A percentile compares a stretch with the other conserved stretches of the same genome.
Conservation (phyloP, 1,284 basidiomycete genomes). For the Papiliotrema terrestris region DNA sequence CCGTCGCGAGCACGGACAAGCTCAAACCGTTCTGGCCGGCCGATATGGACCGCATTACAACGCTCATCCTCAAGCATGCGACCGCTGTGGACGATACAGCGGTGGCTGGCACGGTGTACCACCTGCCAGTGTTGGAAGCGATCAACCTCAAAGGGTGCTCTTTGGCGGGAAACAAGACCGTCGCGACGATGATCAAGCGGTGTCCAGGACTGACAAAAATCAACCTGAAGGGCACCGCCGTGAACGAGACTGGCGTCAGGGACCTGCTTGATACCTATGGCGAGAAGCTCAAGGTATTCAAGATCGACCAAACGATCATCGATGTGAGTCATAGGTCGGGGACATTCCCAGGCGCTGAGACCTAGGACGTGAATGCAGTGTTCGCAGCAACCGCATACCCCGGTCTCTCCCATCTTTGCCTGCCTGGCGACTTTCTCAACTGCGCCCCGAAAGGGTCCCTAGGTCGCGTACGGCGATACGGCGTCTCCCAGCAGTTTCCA, state of each 20-base stretch:
- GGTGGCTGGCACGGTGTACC: constrained; percentile 21
- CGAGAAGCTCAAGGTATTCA: constrained; percentile 21
- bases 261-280: constrained; percentile 21
- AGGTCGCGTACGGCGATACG: constrained; percentile 4
- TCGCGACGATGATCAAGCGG: constrained; percentile 17
- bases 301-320: constrained; percentile 22
- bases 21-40: constrained; percentile 17
- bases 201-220: constrained; percentile 13
- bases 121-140: constrained; percentile 20
- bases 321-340: constrained; percentile 11
- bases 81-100: constrained; percentile 19
- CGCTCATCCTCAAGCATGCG: constrained; percentile 19
- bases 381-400: constrained; percentile 19
- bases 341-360: neutral
- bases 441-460: constrained; percentile 4
- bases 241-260: constrained; percentile 18
- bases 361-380: constrained; percentile 11
- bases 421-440: constrained; percentile 28
- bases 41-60: constrained; percentile 4
- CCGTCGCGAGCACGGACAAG: constrained; percentile 9
- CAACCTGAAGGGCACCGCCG: constrained; percentile 32
- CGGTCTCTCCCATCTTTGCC: constrained; percentile 25
- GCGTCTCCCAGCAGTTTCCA: constrained; percentile 11
- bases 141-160: constrained; percentile 33
- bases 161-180: constrained; percentile 12